Percentiles rank a stretch among this genome's conserved stretches.
These are phyloP conservation scores for Alternaria sp. DNA, from an alignment of 2,329 filamentous ascomycete genomes.

Conservation along the genomic window DNA sequence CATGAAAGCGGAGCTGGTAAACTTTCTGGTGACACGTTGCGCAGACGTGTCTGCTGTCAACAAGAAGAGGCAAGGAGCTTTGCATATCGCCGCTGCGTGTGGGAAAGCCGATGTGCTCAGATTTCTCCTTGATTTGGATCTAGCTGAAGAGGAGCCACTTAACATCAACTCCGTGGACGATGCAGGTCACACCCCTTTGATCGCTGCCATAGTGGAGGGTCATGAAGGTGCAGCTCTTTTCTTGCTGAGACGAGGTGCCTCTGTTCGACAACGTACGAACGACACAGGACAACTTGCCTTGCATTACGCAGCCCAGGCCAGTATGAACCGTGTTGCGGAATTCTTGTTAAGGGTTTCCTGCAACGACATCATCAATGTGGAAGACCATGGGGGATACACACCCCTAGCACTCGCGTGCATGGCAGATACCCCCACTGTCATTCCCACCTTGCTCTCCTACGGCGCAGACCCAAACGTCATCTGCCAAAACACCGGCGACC, in stretches of 20 bases:
- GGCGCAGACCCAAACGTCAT: slow-evolving; percentile 23
- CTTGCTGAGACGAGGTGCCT: slow-evolving; percentile 17
- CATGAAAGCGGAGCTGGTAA: slow-evolving; percentile 5
- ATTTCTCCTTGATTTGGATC: slow-evolving; percentile 5
- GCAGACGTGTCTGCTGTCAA: slow-evolving; percentile 18
- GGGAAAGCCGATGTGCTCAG: slow-evolving; percentile 14
- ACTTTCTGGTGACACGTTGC: slow-evolving; percentile 12
- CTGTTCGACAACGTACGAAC: slow-evolving; percentile 2
- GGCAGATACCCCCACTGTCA: slow-evolving; percentile 7
- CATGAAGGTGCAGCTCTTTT: slow-evolving; percentile 18
- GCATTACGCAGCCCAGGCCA: slow-evolving; percentile 15
- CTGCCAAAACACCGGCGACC: slow-evolving; percentile 10
- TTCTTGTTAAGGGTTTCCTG: neutral
- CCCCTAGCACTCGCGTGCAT: slow-evolving; percentile 19
- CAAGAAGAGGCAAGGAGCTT: slow-evolving; percentile 8
- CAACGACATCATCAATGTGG: slow-evolving; percentile 11
- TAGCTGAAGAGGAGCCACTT: neutral
- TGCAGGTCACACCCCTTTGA: slow-evolving; percentile 23
- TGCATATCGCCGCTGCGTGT: slow-evolving; percentile 23
- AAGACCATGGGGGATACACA: slow-evolving; percentile 16
- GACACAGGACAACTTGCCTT: slow-evolving; percentile 14
- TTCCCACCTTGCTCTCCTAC: slow-evolving; percentile 21
- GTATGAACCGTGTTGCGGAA: neutral
- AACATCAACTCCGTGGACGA: slow-evolving; percentile 17
- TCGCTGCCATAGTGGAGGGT: slow-evolving; percentile 15